A percentile compares a stretch with the other conserved stretches of the same genome.
Conservation (phyloP, 108 stramenopile species). For the Aurantiochytrium sp. region DNA sequence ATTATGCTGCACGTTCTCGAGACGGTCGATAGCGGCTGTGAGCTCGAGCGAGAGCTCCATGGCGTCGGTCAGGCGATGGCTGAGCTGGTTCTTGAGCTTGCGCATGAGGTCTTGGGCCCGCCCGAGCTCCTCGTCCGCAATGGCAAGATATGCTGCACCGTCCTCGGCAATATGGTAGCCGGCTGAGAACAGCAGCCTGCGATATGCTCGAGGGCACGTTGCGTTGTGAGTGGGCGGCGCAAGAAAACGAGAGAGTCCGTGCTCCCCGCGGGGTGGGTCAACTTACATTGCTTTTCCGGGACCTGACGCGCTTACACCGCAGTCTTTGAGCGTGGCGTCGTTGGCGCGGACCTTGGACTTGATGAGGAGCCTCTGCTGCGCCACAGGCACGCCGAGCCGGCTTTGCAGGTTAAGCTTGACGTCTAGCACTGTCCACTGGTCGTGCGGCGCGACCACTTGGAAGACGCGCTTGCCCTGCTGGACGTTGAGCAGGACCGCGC, state of each 20-base stretch:
- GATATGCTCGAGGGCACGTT: neutral
- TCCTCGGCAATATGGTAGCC: slow-evolving; percentile 10
- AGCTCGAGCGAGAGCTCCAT: neutral
- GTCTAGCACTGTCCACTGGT: neutral
- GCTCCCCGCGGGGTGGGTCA: no score
- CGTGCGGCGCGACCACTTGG: neutral
- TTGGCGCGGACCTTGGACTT: slow-evolving; percentile 18
- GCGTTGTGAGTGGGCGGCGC: no score
- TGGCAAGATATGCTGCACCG: neutral
- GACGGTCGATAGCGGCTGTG: neutral
- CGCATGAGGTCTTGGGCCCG: neutral
- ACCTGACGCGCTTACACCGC: neutral
- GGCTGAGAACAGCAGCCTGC: neutral
- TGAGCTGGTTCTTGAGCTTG: neutral
- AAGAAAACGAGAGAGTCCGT: no score
- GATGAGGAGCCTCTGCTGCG: neutral
- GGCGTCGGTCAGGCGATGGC: neutral
- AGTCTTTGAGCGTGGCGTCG: neutral
- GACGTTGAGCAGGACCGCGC: neutral
- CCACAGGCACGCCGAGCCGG: slow-evolving; percentile 6
- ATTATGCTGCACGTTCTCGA: neutral
- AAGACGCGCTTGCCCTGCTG: neutral
- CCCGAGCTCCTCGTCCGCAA: neutral
- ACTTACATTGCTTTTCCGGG: neutral
- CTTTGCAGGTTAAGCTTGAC: neutral